Evolutionary conservation across 305 asterid species (phyloP).

Genomic region (Rubia peregrina): DNA sequence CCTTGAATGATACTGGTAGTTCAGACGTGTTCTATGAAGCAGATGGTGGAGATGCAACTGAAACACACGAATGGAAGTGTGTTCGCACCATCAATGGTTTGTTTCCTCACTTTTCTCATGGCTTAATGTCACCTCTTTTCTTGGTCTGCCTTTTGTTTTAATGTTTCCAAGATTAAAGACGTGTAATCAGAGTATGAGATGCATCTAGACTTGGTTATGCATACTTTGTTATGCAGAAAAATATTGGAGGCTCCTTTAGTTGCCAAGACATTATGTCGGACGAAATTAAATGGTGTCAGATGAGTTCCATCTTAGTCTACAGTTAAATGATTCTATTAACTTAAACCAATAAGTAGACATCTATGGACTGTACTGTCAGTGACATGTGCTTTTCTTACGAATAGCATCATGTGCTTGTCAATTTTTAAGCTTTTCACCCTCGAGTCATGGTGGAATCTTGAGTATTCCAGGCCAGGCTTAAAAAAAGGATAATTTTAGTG

Average conservation of each 20-base stretch:
- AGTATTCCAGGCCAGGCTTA: neutral
- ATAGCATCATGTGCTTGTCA: neutral
- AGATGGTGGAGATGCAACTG: slow-evolving; percentile 72
- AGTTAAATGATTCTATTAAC: neutral
- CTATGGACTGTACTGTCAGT: neutral
- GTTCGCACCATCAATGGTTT: slow-evolving; percentile 81
- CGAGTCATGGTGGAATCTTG: neutral
- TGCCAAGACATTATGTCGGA: neutral
- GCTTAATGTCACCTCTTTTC: neutral
- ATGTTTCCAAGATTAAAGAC: neutral
- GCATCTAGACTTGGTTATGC: neutral
- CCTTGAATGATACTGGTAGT: slow-evolving; percentile 34
- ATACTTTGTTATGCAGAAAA: neutral
- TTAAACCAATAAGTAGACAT: neutral
- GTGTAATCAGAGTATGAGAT: neutral
- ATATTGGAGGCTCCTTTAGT: neutral
- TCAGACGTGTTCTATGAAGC: slow-evolving; percentile 52
- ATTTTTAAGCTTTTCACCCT: neutral
- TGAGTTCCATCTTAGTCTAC: neutral
- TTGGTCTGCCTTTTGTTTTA: neutral
- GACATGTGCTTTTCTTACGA: neutral
- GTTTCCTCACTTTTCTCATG: slow-evolving; percentile 10
- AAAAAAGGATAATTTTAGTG: neutral
- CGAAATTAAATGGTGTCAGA: neutral
- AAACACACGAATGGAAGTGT: slow-evolving; percentile 93